Percentiles rank a stretch among this genome's conserved stretches.
phyloP scores from a whole-genome alignment of 345 rosid species.

The Gossypium bickii region DNA sequence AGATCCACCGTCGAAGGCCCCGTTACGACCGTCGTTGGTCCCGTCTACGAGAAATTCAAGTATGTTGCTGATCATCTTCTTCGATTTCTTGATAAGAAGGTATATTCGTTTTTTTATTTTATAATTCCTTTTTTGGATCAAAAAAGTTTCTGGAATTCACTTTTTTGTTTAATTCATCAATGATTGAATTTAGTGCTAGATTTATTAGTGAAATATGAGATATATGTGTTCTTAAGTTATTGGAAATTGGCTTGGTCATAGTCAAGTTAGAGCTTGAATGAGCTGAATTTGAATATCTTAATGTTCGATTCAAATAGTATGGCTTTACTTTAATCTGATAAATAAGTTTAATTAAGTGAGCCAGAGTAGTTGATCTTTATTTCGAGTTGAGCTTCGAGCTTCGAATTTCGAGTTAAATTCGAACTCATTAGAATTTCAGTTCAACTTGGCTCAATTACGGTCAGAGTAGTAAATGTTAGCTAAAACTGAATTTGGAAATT shows the following conservation, averaged over 20 bases:
- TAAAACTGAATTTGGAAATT: background rate
- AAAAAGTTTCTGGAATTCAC: background rate
- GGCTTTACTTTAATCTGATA: background rate
- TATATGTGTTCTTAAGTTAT: background rate
- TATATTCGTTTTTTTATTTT: background rate
- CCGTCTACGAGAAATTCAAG: conserved; percentile 58
- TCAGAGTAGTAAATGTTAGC: background rate
- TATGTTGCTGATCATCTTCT: conserved; percentile 64
- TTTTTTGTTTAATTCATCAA: background rate
- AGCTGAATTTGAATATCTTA: no score
- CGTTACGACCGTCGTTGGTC: conserved; percentile 58
- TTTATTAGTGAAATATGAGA: background rate
- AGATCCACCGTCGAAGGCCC: conserved; percentile 68
- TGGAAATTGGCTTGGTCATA: background rate
- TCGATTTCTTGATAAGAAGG: conserved; percentile 73
- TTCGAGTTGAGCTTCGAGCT: background rate
- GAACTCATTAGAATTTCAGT: background rate
- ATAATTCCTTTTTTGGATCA: background rate
- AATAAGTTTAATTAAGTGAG: background rate
- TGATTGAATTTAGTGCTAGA: background rate
- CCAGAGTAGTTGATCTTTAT: no score
- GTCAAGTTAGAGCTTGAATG: background rate
- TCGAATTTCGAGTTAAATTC: background rate
- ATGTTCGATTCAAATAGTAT: background rate
- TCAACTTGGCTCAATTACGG: background rate